Evolutionary conservation across 805 yeast species (phyloP).

Genomic region (Candida orba): DNA sequence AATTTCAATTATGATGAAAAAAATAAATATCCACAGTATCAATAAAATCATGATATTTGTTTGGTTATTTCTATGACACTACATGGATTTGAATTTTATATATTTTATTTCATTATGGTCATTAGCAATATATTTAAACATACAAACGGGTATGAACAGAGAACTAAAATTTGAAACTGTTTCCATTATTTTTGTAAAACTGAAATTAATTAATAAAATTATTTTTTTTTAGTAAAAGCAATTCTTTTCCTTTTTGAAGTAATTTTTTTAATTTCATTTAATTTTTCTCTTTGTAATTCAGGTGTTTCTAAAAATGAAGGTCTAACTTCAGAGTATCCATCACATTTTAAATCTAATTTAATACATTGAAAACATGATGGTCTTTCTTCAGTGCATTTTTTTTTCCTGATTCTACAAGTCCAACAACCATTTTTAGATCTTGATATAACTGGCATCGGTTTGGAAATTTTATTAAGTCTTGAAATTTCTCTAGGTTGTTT

Average conservation of each 20-base stretch:
- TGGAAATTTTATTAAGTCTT: neutral
- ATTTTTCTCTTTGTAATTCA: slow-evolving; percentile 34
- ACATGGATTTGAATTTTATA: too few relatives aligned
- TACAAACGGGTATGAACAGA: too few relatives aligned
- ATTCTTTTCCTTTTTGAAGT: slow-evolving; percentile 35
- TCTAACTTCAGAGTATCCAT: slow-evolving; percentile 40
- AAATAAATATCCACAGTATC: neutral
- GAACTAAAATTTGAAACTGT: too few relatives aligned
- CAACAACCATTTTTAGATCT: slow-evolving; percentile 64
- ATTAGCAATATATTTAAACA: too few relatives aligned
- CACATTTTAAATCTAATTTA: slow-evolving; percentile 50
- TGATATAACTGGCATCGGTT: slow-evolving; percentile 15
- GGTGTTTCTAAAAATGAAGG: slow-evolving; percentile 50
- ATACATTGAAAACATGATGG: slow-evolving; percentile 56
- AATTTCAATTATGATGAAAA: neutral
- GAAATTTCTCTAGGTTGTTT: neutral
- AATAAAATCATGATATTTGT: too few relatives aligned
- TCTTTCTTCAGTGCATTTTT: slow-evolving; percentile 60
- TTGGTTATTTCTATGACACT: too few relatives aligned
- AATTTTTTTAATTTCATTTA: slow-evolving; percentile 43
- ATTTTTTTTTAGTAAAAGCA: slow-evolving; percentile 25
- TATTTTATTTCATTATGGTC: too few relatives aligned
- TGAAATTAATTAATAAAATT: too few relatives aligned
- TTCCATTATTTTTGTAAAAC: too few relatives aligned
- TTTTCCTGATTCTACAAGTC: slow-evolving; percentile 70